Conservation (phyloP, 768 basidiomycete species). For the Mycena amicta region DNA sequence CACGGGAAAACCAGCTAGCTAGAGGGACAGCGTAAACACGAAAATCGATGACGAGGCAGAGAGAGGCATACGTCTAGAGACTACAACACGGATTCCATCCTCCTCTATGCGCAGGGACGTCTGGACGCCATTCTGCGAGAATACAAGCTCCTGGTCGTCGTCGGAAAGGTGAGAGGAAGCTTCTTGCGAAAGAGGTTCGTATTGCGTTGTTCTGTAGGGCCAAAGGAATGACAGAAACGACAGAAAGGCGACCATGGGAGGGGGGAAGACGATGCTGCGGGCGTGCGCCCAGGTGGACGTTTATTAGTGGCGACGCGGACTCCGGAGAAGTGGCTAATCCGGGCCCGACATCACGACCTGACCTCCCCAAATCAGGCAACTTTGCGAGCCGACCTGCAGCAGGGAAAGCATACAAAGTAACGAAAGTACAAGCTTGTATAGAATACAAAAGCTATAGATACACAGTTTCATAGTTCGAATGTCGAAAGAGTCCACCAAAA, state of each 20-base stretch:
- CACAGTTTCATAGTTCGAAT: no score
- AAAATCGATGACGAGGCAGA: neutral
- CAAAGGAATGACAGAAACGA: conserved; percentile 12
- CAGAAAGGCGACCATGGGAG: conserved; percentile 12
- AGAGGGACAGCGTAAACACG: neutral
- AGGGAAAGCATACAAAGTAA: no score
- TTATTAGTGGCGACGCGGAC: no score
- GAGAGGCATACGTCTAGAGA: neutral
- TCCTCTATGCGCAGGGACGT: conserved; percentile 14
- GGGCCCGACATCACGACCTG: no score
- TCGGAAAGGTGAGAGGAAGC: conserved; percentile 8
- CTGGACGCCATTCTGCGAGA: conserved; percentile 14
- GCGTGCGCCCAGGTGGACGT: no score
- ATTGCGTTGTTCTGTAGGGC: conserved; percentile 9
- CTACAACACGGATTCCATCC: conserved; percentile 10
- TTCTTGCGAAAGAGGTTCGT: conserved; percentile 13
- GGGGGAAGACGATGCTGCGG: no score
- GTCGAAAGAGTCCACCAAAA: no score
- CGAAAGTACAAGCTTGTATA: no score
- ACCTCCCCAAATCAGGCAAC: no score
- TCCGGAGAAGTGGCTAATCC: no score
- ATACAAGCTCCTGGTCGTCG: conserved; percentile 15
- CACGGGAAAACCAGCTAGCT: neutral
- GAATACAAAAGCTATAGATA: no score
- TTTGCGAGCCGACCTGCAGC: no score